phyloP scores from a whole-genome alignment of 495 filamentous ascomycete genomes.

The Hypoxylon subgilvum region DNA sequence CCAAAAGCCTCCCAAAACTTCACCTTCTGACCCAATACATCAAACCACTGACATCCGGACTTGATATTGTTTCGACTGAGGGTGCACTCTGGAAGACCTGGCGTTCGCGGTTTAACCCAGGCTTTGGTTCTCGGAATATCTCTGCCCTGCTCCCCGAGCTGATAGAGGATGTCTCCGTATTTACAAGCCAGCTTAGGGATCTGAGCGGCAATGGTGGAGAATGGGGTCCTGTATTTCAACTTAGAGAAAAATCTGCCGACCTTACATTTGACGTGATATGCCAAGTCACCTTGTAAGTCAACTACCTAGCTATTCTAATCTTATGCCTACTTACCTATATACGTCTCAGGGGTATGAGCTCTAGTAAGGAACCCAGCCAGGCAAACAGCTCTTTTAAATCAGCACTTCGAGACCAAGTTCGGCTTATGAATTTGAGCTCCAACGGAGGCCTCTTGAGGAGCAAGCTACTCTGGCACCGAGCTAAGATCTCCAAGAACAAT shows the following conservation, averaged over 20 bases:
- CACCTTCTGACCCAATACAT: slow-evolving; percentile 30
- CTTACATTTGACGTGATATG: slow-evolving; percentile 35
- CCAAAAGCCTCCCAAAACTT: slow-evolving; percentile 43
- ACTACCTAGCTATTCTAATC: no score
- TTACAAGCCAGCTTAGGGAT: slow-evolving; percentile 28
- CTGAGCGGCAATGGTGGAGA: slow-evolving; percentile 24
- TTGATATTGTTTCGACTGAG: slow-evolving; percentile 42
- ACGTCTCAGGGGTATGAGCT: background rate
- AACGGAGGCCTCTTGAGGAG: background rate
- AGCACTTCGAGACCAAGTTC: background rate
- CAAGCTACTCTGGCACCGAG: background rate
- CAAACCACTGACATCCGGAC: slow-evolving; percentile 34
- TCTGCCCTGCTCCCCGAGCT: slow-evolving; percentile 42
- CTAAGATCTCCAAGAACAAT: background rate
- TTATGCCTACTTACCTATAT: no score
- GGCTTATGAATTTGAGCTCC: background rate
- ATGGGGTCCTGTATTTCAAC: slow-evolving; percentile 37
- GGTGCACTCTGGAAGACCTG: slow-evolving; percentile 47
- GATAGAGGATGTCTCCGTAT: slow-evolving; percentile 39
- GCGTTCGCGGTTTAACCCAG: slow-evolving; percentile 50
- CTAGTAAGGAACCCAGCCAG: background rate
- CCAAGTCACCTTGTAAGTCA: slow-evolving; percentile 5
- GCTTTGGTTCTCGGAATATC: slow-evolving; percentile 40
- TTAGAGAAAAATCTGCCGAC: slow-evolving; percentile 15
- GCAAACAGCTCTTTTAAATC: background rate